Base-by-base conservation (phyloP, 1,284 basidiomycete species). In the Anthracocystis walkeri region DNA sequence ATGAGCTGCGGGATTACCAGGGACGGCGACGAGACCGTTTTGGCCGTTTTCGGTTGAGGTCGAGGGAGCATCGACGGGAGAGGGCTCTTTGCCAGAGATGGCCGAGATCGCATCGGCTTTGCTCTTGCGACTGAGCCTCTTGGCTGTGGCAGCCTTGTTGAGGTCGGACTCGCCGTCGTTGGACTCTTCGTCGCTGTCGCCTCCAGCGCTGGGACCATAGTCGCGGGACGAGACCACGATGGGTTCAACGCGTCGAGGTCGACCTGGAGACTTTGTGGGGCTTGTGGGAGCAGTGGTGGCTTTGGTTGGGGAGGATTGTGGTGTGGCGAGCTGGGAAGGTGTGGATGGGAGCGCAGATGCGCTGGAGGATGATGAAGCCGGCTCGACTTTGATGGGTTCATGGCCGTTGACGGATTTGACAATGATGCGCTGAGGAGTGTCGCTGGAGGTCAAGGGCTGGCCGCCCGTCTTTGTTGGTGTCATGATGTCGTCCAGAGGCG, bases 341-440 rank as follows among this genome's bases (percentile, higher is more conserved):
- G 63, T 20, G 27, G 59, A 41, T 5, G 18, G 48, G 14, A 65
- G 52, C 18, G 44, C 20, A 5, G 62, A 50, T 25, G 41, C 51
- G 53, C 46, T 35, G 11, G 53, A 53, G 6, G 64, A 58, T 41
- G 62, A 21, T 8, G 35, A 12, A 16, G 54, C 33, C 0, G 61
- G 58, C 48, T 71, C 68, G 1, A 31, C 20, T 41, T 75, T 75
- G 73, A 71, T 56, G 54, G 68, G 67, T 21, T 70, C 66, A 45
- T 65, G 72, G 20, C 72, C 72, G 21, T 75, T 75, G 59, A 75
- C 72, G 16, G 72, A 70, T 25, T 69, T 75, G 56, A 75, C 72
- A n/a, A 75, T 44, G 66, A 75, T 75, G 52, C 72, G 66, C 21
- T 75, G 66, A 45, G 65, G 61, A 14, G 65, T 53, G 42, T 63